Conservation (phyloP, 139 green algal species). For the Coelastrella sp. region DNA sequence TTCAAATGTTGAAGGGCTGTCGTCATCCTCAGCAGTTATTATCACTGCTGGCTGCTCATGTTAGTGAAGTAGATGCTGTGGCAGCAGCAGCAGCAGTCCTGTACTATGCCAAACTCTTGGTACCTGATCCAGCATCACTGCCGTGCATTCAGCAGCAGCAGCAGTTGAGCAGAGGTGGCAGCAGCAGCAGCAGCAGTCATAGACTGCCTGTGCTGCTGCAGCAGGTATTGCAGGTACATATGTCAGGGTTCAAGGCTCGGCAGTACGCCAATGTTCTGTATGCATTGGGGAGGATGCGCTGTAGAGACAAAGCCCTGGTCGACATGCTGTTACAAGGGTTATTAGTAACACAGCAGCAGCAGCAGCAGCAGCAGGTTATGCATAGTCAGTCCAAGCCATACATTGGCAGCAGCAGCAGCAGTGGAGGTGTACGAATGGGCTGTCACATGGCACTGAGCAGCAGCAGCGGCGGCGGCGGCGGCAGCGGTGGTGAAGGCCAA, state of each 20-base stretch:
- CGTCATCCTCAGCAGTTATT: background rate
- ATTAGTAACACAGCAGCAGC: background rate
- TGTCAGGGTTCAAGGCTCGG: conserved; percentile 5
- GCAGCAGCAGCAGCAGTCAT: background rate
- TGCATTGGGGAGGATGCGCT: conserved; percentile 31
- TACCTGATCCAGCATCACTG: too few relatives aligned
- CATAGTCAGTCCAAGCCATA: background rate
- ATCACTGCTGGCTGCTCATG: background rate
- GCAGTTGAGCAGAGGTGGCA: background rate
- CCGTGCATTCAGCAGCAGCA: conserved; percentile 4
- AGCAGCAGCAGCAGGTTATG: background rate
- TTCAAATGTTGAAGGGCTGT: conserved; percentile 21
- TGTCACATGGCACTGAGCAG: background rate
- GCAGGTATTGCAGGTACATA: conserved; percentile 1
- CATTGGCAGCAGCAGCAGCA: background rate
- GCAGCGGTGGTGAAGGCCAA: background rate
- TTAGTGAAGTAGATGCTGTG: conserved; percentile 14
- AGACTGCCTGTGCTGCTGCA: conserved; percentile 32
- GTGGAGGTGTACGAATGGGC: background rate
- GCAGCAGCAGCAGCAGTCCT: conserved; percentile 22
- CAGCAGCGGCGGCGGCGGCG: conserved; percentile 4
- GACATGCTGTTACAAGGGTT: conserved; percentile 10
- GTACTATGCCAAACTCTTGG: background rate
- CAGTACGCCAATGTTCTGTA: conserved; percentile 45
- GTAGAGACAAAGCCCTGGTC: conserved; percentile 4